Conservation (phyloP, 169 alveolate genomes). For the Neospora caninum region DNA sequence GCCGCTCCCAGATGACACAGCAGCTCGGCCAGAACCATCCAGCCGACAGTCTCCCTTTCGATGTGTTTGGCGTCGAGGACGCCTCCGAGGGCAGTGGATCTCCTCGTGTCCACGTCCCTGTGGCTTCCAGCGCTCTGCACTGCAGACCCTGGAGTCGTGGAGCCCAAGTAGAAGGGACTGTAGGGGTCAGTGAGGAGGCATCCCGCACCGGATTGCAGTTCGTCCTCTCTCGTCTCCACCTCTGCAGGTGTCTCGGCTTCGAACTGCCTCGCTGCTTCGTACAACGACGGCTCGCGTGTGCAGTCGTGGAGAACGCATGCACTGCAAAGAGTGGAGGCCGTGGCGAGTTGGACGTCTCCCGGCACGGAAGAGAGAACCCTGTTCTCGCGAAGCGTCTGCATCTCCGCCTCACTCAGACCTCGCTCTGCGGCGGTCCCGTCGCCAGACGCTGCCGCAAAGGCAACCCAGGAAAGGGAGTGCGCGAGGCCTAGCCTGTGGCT, state of each 20-base stretch:
- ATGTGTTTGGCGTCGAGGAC: not conserved
- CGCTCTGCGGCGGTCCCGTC: not conserved
- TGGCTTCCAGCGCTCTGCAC: not conserved
- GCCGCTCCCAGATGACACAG: not conserved
- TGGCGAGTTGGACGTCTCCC: not conserved
- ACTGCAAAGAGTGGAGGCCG: not conserved
- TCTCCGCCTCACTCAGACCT: not conserved
- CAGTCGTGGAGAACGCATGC: not conserved
- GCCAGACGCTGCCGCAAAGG: not conserved
- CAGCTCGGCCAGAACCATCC: slow-evolving; percentile 22
- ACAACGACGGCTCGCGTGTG: not conserved
- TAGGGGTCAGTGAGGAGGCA: not conserved
- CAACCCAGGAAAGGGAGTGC: not conserved
- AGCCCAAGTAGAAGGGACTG: not conserved
- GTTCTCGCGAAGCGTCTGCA: not conserved
- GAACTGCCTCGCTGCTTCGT: too few relatives aligned
- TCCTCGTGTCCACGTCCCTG: not conserved
- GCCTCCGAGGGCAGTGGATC: not conserved
- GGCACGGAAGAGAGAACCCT: not conserved
- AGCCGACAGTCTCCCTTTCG: slow-evolving; percentile 12
- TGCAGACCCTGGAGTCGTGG: not conserved
- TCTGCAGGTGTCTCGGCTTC: too few relatives aligned
- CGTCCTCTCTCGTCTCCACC: too few relatives aligned
- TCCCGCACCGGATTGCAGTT: too few relatives aligned
- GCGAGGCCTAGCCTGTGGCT: not conserved